Percentiles rank a stretch among this genome's conserved stretches.
Evolutionary conservation across 2,329 filamentous ascomycete species (phyloP).

Genomic region (Neurospora crassa): DNA sequence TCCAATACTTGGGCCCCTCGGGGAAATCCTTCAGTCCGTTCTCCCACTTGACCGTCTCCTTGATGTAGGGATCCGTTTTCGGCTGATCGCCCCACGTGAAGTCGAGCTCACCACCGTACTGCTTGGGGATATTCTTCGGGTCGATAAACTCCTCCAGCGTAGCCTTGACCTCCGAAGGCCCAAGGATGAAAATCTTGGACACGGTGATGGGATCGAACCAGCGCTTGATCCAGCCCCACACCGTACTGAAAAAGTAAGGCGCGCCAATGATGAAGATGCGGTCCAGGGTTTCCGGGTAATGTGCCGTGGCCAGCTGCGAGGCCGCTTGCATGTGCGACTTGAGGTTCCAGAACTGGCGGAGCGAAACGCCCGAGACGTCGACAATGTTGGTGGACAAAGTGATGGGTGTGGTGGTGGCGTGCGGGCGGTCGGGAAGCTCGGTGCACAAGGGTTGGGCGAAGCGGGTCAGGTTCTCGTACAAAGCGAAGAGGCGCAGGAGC

Average conservation of each 20-base stretch:
- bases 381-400: conserved; percentile 92
- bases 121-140: conserved; percentile 70
- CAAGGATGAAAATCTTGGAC: conserved; percentile 91
- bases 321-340: conserved; percentile 92
- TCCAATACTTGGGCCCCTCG: conserved; percentile 48
- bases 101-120: conserved; percentile 80
- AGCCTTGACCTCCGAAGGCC: conserved; percentile 59
- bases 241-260: conserved; percentile 81
- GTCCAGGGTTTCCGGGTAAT: conserved; percentile 91
- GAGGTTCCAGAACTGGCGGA: conserved; percentile 94
- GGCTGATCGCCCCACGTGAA: conserved; percentile 71
- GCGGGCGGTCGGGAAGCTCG: conserved; percentile 59
- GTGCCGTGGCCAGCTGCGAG: conserved; percentile 76
- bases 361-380: conserved; percentile 75
- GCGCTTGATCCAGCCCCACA: conserved; percentile 91
- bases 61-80: conserved; percentile 55
- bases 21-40: conserved; percentile 44
- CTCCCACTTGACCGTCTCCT: conserved; percentile 41
- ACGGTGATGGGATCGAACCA: conserved; percentile 94
- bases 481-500: conserved; percentile 76
- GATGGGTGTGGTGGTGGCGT: conserved; percentile 67
- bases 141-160: conserved; percentile 79
- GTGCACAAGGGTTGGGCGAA: conserved; percentile 83
- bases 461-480: conserved; percentile 86
- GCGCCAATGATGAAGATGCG: conserved; percentile 82